phyloP scores from a whole-genome alignment of 1,284 basidiomycete species.

The Ustilago xerochloae region DNA sequence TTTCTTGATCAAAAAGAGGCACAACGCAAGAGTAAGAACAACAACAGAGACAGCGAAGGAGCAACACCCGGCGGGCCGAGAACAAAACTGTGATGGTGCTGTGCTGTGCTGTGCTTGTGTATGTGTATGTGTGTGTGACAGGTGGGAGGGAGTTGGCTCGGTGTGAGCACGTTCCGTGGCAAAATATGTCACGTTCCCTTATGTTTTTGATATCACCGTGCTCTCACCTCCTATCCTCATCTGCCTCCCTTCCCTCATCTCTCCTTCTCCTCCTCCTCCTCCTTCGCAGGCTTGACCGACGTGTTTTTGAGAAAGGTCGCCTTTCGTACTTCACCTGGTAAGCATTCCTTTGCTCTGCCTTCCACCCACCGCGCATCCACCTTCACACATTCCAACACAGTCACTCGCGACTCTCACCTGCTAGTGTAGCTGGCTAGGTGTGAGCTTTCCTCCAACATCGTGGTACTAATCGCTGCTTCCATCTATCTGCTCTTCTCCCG shows the following conservation, averaged over 20 bases:
- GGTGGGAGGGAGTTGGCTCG: no score
- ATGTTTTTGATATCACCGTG: not conserved
- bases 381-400: not conserved
- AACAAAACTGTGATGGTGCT: not conserved
- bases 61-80: slow-evolving; percentile 2
- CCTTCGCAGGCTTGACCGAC: slow-evolving; percentile 14
- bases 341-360: slow-evolving; percentile 20
- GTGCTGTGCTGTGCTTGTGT: not conserved
- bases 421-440: slow-evolving; percentile 10
- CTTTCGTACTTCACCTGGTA: slow-evolving; percentile 9
- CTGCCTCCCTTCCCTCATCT: not conserved
- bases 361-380: not conserved
- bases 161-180: slow-evolving; percentile 37
- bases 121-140: not conserved
- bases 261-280: no score
- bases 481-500: slow-evolving; percentile 27
- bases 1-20: slow-evolving; percentile 3
- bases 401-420: slow-evolving; percentile 11
- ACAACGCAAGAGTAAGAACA: not conserved
- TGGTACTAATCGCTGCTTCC: slow-evolving; percentile 37
- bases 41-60: not conserved
- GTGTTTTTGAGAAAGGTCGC: slow-evolving; percentile 18
- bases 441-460: slow-evolving; percentile 12
- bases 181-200: slow-evolving; percentile 33
- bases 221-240: not conserved